Evolutionary conservation across 2,329 filamentous ascomycete genomes (phyloP), one percentile per base, ranked within the genome.

Genomic region (Cladosporium cucumerinum): DNA sequence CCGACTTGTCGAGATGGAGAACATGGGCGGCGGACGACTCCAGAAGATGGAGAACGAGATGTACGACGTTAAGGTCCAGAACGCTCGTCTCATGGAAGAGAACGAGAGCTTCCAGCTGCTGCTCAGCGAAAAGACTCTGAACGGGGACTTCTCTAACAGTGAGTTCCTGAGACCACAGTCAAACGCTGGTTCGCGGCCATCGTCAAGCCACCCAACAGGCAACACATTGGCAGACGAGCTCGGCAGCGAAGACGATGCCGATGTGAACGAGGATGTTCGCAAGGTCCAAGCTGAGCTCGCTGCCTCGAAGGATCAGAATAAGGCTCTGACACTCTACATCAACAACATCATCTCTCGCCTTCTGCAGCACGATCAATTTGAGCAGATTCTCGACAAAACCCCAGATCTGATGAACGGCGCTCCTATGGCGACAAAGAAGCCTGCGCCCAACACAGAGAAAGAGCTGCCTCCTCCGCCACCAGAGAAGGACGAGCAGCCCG

Each of bases 261-360:
- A 84, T 51, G 87, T 90, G 67, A 79, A 84, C 55, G 88, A 91
- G 66, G 79, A 81, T 69, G 84, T 88, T 54, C 80, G 80, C 55
- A 87, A 87, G 61, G 82, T 95, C 14, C 93, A 97, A 75, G 79
- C 83, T 12, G 94, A 98, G 72, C 78, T 95, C 70, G 92, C 90
- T 78, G 84, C 86, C 10, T 82, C 92, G 71, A 94, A 91, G 80
- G 94, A 97, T 76, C 89, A 97, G 81, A 98, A 99, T 83, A 98
- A 98, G 82, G 95, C 95, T 32, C 83, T 99, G 71, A 96, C 93
- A 26, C 83, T 98, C 69, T 99, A 99, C 81, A 97, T 99, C 82
- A 97, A 98, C 85, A 96, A 95, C 81, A 98, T 99, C 77, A 97
- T 99, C 76, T 95, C 95, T 77, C 90, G 95, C 64, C 86, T 99